Evolutionary conservation across 345 rosid species (phyloP), one percentile per base, ranked within the genome.

Genomic region (Bruguiera gymnorhiza): DNA sequence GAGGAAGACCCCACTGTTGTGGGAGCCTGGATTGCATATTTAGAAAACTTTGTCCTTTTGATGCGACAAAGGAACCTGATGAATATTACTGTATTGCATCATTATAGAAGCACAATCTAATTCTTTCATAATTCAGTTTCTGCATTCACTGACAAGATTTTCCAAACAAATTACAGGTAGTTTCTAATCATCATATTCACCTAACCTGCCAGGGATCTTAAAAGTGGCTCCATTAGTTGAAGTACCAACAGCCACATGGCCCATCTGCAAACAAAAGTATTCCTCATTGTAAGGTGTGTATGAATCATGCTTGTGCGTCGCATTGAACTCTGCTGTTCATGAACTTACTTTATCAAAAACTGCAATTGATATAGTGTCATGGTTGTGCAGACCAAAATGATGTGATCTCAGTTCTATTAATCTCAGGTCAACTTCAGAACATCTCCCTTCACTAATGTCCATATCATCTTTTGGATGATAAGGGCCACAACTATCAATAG

Each of bases 141-240:
- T 32, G 51, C 11, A 10, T 37, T 53, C 34, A 60, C 69, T 19
- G 16, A 23, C 60, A 8, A 65, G 43, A 56, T 27, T 2, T 3
- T 9, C 15, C 16, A 1, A 26, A 43, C 6, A 68, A 58, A 24
- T 32, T 23, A 37, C 39, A 53, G 0, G 46, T 9, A 52, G 60
- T 48, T 8, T 29, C 5, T 20, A 60, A 43, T 43, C 16, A 43
- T 43, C 48, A 29, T 30, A 26, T 21, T 36, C 2, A 64, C 34
- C 69, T 76, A 85, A 94, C 97, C 98, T 87, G 66, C 98, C 97
- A 3, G 98, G 93, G 76, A 94, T 87, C 86, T 94, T 94, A 74
- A 80, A 91, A 26, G 96, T 89, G 60, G 98, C 97, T 68, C 98
- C 98, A 82, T 94, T 94, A 53, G 98, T 94, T 55, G 98, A 94